phyloP scores from a whole-genome alignment of 2,329 filamentous ascomycete species.

The Stagonosporopsis tanaceti region DNA sequence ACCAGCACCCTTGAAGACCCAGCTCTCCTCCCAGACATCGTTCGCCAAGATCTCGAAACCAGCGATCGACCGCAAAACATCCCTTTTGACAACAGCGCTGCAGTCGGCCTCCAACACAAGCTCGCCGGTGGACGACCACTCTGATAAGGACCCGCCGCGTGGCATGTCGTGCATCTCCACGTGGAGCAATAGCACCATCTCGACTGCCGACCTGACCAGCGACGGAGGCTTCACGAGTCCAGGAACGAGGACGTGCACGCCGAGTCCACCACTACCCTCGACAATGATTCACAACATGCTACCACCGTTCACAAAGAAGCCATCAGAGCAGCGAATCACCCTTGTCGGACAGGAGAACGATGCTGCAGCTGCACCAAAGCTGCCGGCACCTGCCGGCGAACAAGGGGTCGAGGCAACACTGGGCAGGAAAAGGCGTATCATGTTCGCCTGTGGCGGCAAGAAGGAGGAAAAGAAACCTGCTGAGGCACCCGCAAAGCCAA shows the following conservation, averaged over 20 bases:
- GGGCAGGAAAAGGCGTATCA: constrained; percentile 87
- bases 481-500: constrained; percentile 28
- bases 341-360: constrained; percentile 48
- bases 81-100: constrained; percentile 86
- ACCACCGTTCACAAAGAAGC: constrained; percentile 49
- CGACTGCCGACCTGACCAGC: constrained; percentile 91
- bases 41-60: constrained; percentile 59
- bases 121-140: constrained; percentile 54
- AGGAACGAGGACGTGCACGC: constrained; percentile 79
- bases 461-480: constrained; percentile 55
- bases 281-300: constrained; percentile 54
- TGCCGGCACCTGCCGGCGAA: constrained; percentile 53
- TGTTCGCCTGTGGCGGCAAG: constrained; percentile 77
- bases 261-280: constrained; percentile 82
- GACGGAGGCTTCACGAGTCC: constrained; percentile 91
- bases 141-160: constrained; percentile 45
- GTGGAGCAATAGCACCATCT: constrained; percentile 82
- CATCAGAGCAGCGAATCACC: constrained; percentile 47
- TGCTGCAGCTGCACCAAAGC: constrained; percentile 23
- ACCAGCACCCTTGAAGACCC: constrained; percentile 51
- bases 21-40: constrained; percentile 47
- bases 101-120: constrained; percentile 56
- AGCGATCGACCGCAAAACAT: constrained; percentile 69
- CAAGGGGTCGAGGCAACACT: constrained; percentile 68
- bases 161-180: constrained; percentile 67